These are phyloP conservation scores for Agroathelia rolfsii DNA, from an alignment of 1,284 basidiomycete species.

Conservation along the genomic window DNA sequence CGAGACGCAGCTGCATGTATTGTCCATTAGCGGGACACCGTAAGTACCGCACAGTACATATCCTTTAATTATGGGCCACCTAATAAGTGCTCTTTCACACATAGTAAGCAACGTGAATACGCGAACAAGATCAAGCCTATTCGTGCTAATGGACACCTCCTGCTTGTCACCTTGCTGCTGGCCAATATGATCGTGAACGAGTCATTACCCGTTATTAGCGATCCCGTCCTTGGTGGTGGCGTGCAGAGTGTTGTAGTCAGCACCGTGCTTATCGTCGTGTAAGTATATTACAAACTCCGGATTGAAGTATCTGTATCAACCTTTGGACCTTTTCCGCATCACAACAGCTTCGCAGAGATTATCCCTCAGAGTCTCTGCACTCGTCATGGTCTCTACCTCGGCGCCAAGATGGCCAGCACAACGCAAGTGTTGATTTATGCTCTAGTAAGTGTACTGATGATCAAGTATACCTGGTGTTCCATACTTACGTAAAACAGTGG, in stretches of 20 bases:
- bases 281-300: slow-evolving; percentile 26
- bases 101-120: slow-evolving; percentile 66
- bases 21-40: slow-evolving; percentile 77
- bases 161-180: slow-evolving; percentile 75
- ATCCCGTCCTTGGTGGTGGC: slow-evolving; percentile 81
- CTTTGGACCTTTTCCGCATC: not conserved
- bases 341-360: slow-evolving; percentile 85
- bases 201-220: slow-evolving; percentile 84
- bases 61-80: slow-evolving; percentile 1
- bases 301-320: not conserved
- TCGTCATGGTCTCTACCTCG: slow-evolving; percentile 84
- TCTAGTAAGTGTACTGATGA: slow-evolving; percentile 36
- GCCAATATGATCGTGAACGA: slow-evolving; percentile 91
- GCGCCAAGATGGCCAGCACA: slow-evolving; percentile 81
- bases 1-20: slow-evolving; percentile 84
- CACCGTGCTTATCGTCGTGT: slow-evolving; percentile 83
- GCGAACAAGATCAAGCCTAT: slow-evolving; percentile 84
- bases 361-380: slow-evolving; percentile 89
- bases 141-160: slow-evolving; percentile 75
- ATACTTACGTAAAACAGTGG: slow-evolving; percentile 31
- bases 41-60: slow-evolving; percentile 26
- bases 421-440: slow-evolving; percentile 63
- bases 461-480: not conserved
- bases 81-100: slow-evolving; percentile 4
- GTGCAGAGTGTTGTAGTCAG: slow-evolving; percentile 73